Evolutionary conservation across 306 rosid species (phyloP).

Genomic region (Rubus parviflorus): DNA sequence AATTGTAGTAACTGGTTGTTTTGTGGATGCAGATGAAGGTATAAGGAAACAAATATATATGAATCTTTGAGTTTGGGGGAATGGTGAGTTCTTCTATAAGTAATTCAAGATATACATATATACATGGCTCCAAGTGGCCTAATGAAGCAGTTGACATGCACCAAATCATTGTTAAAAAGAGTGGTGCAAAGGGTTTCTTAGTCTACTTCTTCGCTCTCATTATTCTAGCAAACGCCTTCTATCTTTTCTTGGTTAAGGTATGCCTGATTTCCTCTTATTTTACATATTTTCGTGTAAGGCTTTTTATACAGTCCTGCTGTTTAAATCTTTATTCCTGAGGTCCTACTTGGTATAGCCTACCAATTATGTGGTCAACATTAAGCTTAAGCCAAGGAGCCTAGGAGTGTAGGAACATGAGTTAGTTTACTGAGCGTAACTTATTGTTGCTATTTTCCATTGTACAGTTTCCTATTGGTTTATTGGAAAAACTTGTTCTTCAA

Average conservation of each 20-base stretch:
- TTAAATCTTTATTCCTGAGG: not conserved
- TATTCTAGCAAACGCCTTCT: slow-evolving; percentile 47
- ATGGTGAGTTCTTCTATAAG: slow-evolving; percentile 57
- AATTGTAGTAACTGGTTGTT: not conserved
- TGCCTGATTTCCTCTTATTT: not conserved
- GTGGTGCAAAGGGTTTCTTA: slow-evolving; percentile 38
- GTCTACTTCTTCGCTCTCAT: slow-evolving; percentile 42
- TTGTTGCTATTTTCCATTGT: not conserved
- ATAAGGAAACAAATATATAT: slow-evolving; percentile 5
- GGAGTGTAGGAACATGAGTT: not conserved
- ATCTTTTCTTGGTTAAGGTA: slow-evolving; percentile 54
- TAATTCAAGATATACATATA: slow-evolving; percentile 51
- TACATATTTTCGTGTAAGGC: no score
- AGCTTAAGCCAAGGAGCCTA: not conserved
- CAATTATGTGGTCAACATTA: not conserved
- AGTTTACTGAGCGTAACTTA: not conserved
- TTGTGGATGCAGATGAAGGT: slow-evolving; percentile 34
- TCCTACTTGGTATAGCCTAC: not conserved
- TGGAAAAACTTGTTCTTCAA: not conserved
- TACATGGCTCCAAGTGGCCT: slow-evolving; percentile 56
- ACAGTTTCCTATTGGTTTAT: not conserved
- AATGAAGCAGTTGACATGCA: slow-evolving; percentile 60
- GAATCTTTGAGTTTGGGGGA: slow-evolving; percentile 27
- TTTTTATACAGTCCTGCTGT: not conserved
- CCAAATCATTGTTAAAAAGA: slow-evolving; percentile 52